Evolutionary conservation across 2,329 filamentous ascomycete species (phyloP).

Genomic region (Calycina herbarum): DNA sequence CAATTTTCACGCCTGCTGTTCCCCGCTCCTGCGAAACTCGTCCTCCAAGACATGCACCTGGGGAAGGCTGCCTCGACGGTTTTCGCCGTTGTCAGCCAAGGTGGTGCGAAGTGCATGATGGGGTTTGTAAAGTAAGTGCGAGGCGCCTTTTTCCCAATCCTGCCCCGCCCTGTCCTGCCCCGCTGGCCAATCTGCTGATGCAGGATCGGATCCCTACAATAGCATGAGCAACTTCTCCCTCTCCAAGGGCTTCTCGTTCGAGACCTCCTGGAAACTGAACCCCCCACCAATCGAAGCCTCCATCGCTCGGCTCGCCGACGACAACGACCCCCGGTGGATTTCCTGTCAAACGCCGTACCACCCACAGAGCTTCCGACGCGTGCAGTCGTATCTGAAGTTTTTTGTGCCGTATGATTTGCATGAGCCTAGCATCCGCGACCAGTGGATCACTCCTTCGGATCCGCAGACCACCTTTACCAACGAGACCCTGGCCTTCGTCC

Average conservation of each 20-base stretch:
- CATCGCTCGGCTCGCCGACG: not conserved
- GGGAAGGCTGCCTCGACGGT: constrained; percentile 1
- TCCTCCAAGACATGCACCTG: constrained; percentile 7
- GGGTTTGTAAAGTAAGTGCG: constrained; percentile 7
- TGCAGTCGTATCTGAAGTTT: constrained; percentile 10
- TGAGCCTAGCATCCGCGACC: constrained; percentile 3
- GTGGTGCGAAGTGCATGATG: constrained; percentile 5
- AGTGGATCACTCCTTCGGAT: constrained; percentile 10
- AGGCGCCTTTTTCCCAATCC: too few species aligned
- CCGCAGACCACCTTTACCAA: constrained; percentile 6
- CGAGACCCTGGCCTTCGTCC: constrained; percentile 5
- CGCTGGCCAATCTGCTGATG: not conserved
- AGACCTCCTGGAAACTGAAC: constrained; percentile 7
- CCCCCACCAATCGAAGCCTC: not conserved
- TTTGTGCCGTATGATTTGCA: constrained; percentile 9
- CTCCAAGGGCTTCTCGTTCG: not conserved
- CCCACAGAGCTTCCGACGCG: constrained; percentile 10
- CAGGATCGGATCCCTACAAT: too few species aligned
- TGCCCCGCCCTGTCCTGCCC: too few species aligned
- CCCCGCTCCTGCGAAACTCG: constrained; percentile 5
- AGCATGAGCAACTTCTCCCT: not conserved
- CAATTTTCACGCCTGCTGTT: constrained; percentile 8
- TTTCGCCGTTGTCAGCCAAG: not conserved
- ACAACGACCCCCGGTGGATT: constrained; percentile 7
- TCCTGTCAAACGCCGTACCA: constrained; percentile 4